phyloP scores from a whole-genome alignment of 2,329 filamentous ascomycete genomes.

The Cyphellophora europaea region DNA sequence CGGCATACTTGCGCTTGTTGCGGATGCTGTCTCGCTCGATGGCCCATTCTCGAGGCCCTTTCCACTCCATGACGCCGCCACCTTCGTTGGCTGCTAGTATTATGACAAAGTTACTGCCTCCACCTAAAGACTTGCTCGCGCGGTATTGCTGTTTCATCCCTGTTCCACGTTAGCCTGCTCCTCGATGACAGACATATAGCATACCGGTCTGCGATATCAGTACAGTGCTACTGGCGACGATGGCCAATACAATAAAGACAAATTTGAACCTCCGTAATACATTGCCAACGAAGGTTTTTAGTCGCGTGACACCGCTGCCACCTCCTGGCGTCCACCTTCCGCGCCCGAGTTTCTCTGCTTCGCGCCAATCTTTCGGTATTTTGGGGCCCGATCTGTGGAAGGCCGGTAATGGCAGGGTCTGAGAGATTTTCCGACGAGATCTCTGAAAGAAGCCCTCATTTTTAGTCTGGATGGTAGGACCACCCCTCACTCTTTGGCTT shows the following conservation, averaged over 20 bases:
- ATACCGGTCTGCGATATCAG: constrained; percentile 16
- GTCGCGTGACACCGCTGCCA: constrained; percentile 24
- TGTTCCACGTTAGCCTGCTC: neutral
- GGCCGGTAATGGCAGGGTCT: constrained; percentile 53
- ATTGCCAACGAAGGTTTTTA: constrained; percentile 30
- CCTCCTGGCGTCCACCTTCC: constrained; percentile 44
- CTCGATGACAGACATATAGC: constrained; percentile 2
- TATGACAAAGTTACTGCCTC: constrained; percentile 85
- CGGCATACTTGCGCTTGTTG: constrained; percentile 86
- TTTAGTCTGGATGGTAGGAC: constrained; percentile 69
- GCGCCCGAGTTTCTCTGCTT: constrained; percentile 67
- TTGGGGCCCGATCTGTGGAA: constrained; percentile 15
- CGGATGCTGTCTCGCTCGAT: constrained; percentile 92
- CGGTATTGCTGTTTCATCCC: constrained; percentile 44
- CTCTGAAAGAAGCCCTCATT: constrained; percentile 81
- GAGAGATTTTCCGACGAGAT: constrained; percentile 72
- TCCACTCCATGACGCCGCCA: constrained; percentile 98
- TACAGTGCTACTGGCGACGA: constrained; percentile 14
- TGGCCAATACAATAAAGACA: constrained; percentile 41
- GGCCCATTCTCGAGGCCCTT: constrained; percentile 93
- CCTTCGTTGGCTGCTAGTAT: constrained; percentile 90
- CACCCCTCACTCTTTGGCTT: constrained; percentile 62
- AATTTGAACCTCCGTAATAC: constrained; percentile 56
- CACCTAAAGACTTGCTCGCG: constrained; percentile 63
- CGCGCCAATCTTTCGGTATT: constrained; percentile 44